Conservation (phyloP, 495 filamentous ascomycete genomes). For the Aspergillus hancockii region DNA sequence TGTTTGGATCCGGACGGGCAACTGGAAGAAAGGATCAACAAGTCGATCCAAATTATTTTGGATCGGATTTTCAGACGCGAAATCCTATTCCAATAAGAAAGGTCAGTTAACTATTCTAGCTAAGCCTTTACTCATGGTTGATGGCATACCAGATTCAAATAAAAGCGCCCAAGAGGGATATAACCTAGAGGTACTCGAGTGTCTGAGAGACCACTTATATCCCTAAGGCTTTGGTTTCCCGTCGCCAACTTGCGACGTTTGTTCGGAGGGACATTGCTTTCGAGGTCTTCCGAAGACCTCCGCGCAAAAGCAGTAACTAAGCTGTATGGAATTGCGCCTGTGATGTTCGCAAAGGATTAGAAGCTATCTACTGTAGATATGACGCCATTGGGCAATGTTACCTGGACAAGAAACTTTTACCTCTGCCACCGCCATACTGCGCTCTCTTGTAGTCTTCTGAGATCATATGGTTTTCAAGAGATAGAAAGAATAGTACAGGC, state of each 20-base stretch:
- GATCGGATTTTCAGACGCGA: neutral
- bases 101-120: constrained; percentile 11
- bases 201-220: constrained; percentile 21
- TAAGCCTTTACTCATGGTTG: neutral
- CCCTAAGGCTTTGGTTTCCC: constrained; percentile 22
- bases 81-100: constrained; percentile 24
- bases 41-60: neutral
- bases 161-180: constrained; percentile 39
- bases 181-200: constrained; percentile 32
- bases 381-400: constrained; percentile 9
- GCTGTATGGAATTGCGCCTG: constrained; percentile 29
- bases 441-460: neutral
- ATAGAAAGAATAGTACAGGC: neutral
- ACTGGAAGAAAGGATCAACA: neutral
- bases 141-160: constrained; percentile 34
- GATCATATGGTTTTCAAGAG: neutral
- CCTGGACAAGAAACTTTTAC: constrained; percentile 27
- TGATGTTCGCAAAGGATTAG: constrained; percentile 1
- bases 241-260: constrained; percentile 42
- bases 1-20: constrained; percentile 27
- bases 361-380: neutral
- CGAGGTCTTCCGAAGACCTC: constrained; percentile 4
- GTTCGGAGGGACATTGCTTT: constrained; percentile 22
- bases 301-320: constrained; percentile 28
- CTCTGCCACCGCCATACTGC: constrained; percentile 30